Percentiles rank a stretch among this genome's conserved stretches.
Conservation (phyloP, 179 eudicot genomes). For the Sideroxylon spinosum region DNA sequence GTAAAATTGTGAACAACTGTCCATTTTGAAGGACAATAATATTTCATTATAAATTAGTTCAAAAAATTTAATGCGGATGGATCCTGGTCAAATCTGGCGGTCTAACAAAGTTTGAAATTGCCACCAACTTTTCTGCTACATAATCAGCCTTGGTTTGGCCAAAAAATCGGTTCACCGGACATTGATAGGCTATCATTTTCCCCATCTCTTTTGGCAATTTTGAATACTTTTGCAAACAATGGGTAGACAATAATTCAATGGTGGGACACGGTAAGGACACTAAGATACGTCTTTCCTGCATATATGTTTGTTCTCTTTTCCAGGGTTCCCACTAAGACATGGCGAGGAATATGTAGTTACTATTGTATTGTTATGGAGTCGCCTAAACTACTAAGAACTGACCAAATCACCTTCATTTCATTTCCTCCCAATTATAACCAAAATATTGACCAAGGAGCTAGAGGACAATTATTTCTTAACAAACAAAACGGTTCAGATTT, state of each 20-base stretch:
- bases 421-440: not conserved
- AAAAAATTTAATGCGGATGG: not conserved
- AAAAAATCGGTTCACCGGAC: constrained; percentile 16
- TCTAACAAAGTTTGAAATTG: constrained; percentile 8
- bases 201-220: constrained; percentile 8
- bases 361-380: constrained; percentile 4
- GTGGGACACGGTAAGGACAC: constrained; percentile 56
- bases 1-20: too few relatives aligned
- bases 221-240: constrained; percentile 12
- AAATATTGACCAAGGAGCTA: not conserved
- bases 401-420: not conserved
- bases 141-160: constrained; percentile 6
- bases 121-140: constrained; percentile 4
- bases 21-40: too few relatives aligned
- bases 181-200: not conserved
- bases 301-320: constrained; percentile 11
- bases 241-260: constrained; percentile 53
- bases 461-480: not conserved
- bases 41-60: too few relatives aligned
- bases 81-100: not conserved
- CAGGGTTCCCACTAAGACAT: constrained; percentile 2
- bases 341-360: not conserved
- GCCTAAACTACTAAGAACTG: not conserved
- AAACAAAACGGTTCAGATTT: not conserved
- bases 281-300: constrained; percentile 27